Evolutionary conservation across 257 asterid genomes (phyloP), one percentile per base, ranked within the genome.

Genomic region (Petrea volubilis): DNA sequence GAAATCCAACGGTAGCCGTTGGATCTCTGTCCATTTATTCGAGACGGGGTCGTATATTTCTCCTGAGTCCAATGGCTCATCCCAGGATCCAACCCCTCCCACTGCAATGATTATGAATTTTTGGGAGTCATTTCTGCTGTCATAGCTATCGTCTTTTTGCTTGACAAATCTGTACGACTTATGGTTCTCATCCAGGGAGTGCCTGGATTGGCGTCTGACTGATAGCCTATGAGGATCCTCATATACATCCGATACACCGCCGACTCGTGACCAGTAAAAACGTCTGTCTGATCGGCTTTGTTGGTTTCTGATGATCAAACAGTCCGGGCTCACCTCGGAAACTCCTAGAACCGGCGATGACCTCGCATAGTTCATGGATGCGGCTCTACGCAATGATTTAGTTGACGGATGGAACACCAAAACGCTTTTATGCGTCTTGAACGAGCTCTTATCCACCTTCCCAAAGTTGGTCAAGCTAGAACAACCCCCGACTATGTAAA

Each of bases 161-260:
- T 78, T 77, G 7, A 77, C 53, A 43, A 52, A 70, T 76, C 77
- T 84, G 79, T 71, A 43, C 1, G 80, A 83, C 55, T 81, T 88
- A 12, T 86, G 96, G 11, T 83, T 89, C 64, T 84, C 99, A 29
- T 93, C 96, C 5, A 75, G 81, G 41, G 96, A 85, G 58, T 77
- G 80, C 64, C 89, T 78, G 5, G 80, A 80, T 49, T 87, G 96
- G 24, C 98, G 90, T 70, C 98, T 78, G 9, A 92, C 88, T 0
- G 98, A 95, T 4, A 90, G 95, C 50, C 99, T 82, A 73, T 95
- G 99, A 49, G 99, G 99, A 80, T 95, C 99, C 79, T 95, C 98
- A 7, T 95, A 95, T 34, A 95, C 98, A 70, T 95, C 96, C 2
- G 92, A 87, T 7, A 73, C 86, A 9, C 96, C 98, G 36, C 90